Conservation (phyloP, 495 filamentous ascomycete genomes). For the Aspergillus conjunctus region DNA sequence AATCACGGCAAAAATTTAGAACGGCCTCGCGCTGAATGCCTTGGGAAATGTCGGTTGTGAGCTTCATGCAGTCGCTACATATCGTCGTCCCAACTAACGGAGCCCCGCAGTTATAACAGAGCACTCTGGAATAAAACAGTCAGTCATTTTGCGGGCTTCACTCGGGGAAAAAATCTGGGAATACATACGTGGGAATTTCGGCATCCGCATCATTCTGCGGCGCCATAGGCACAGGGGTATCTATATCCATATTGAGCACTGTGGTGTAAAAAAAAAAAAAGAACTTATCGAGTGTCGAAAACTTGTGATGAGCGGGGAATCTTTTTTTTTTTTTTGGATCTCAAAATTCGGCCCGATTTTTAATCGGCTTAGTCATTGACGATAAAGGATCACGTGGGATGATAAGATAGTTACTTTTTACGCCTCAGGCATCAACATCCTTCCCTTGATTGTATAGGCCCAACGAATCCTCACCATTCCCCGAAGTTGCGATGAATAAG, state of each 20-base stretch:
- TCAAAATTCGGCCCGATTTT: neutral
- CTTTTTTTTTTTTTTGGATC: slow-evolving; percentile 1
- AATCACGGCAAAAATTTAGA: slow-evolving; percentile 85
- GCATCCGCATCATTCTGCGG: neutral
- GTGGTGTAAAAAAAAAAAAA: too few species aligned
- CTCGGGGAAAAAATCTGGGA: neutral
- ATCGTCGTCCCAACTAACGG: slow-evolving; percentile 90
- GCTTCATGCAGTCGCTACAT: slow-evolving; percentile 90
- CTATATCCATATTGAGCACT: slow-evolving; percentile 16
- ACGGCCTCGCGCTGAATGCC: slow-evolving; percentile 80
- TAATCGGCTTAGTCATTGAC: neutral
- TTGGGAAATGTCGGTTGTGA: slow-evolving; percentile 86
- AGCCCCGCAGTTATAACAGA: slow-evolving; percentile 92
- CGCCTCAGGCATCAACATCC: neutral
- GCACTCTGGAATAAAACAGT: slow-evolving; percentile 59
- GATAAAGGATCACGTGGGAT: slow-evolving; percentile 3
- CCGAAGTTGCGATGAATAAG: too few species aligned
- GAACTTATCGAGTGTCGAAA: neutral
- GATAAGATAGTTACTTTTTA: neutral
- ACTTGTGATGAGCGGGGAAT: neutral
- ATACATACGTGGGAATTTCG: slow-evolving; percentile 15
- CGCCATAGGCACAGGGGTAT: slow-evolving; percentile 20
- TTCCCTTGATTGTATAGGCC: neutral
- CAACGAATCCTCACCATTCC: too few species aligned
- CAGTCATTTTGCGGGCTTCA: neutral